phyloP scores from a whole-genome alignment of 2,329 filamentous ascomycete genomes.

The Aspergillus phoenicis region DNA sequence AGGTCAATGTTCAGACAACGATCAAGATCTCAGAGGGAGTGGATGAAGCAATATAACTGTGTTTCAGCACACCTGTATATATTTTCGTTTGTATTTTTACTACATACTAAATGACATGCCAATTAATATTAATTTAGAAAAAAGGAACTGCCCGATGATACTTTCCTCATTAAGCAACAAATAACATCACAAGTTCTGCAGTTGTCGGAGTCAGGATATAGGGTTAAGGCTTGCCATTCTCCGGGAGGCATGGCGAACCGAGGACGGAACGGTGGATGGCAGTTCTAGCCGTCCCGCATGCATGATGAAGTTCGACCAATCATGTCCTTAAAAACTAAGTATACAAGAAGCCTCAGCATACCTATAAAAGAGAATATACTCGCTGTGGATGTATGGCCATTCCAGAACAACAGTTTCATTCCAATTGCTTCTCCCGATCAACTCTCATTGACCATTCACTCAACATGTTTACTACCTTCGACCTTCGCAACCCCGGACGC shows the following conservation, averaged over 20 bases:
- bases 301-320: background rate
- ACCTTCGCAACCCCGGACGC: conserved; percentile 6
- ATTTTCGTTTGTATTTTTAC: background rate
- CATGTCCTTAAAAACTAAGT: background rate
- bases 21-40: background rate
- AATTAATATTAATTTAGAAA: background rate
- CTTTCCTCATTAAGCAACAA: no score
- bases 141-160: no score
- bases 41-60: background rate
- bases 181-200: no score
- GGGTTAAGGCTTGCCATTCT: background rate
- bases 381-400: background rate
- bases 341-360: background rate
- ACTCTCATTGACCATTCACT: background rate
- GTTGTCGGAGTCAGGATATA: no score
- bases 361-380: background rate
- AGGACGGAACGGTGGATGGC: conserved; percentile 3
- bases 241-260: conserved; percentile 6
- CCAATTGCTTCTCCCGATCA: background rate
- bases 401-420: background rate
- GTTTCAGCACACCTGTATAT: background rate
- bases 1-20: conserved; percentile 9
- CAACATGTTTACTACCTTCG: background rate
- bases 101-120: background rate
- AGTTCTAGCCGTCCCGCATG: background rate